Base-by-base conservation (phyloP, 805 yeast species). In the Nakazawaea wickerhamii region DNA sequence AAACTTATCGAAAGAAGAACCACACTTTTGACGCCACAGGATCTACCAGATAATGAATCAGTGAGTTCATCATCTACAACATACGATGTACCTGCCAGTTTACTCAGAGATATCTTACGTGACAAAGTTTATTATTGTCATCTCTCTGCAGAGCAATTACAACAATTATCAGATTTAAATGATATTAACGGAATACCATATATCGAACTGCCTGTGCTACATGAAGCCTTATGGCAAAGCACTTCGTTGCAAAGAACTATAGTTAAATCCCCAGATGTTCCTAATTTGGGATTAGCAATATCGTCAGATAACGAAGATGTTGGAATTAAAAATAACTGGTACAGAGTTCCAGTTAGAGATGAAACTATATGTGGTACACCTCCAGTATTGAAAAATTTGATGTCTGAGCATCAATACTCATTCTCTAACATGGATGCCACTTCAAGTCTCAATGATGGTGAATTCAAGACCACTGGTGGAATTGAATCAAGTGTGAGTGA, bases 211-310 rank as follows among this genome's bases (percentile, higher is more conserved):
- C 49, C 51, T 1, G 66, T 67, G 0, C 48, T 76, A 11, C 66
- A 67, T 40, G 67, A 65, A 20, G 79, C 79, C 0, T 52, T 75
- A 10, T 76, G 81, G 81, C 59, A 62, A 41, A 71, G 71, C 26
- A 59, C 70, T 19, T 60, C 63, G 22, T 49, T 76, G 22, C 72
- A 71, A 30, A 61, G 70, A 42, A 46, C 56, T 32, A 66, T 74
- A 3, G 55, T 65, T 4, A 54, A 58, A 3, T 50, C 68, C 1
- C 46, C 48, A 14, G 54, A 55, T 19, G 43, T 47, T 1, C 53
- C 60, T 2, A 58, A 53, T 22, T 48, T 70, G 25, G 64, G 62
- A 3, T 47, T 56, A 14, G 46, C 59, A 1, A 43, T 54, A 1
- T 47, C 55, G 1, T 54, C 60, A 7, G 53, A 63, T 0, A 17